Evolutionary conservation across 345 rosid species (phyloP).

Genomic region (Limnanthes douglasii): DNA sequence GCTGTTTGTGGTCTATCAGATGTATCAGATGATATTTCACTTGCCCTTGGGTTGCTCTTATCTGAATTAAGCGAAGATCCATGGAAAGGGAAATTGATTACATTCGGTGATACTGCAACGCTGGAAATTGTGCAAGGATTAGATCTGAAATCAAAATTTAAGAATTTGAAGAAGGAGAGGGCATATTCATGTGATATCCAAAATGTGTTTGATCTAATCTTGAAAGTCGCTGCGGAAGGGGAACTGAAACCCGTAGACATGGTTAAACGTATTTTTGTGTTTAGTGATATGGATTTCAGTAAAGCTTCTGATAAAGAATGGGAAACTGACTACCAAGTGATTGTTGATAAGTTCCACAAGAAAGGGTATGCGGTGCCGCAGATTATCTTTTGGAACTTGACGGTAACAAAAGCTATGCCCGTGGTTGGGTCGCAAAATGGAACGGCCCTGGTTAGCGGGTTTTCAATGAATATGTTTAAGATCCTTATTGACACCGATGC

Average conservation of each 20-base stretch:
- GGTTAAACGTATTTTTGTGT: conserved; percentile 47
- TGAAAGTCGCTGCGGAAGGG: conserved; percentile 26
- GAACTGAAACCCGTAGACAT: conserved; percentile 27
- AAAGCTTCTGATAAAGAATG: conserved; percentile 9
- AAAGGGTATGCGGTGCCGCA: conserved; percentile 32
- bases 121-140: conserved; percentile 23
- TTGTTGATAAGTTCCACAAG: conserved; percentile 24
- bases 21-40: conserved; percentile 26
- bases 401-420: conserved; percentile 15
- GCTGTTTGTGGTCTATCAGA: no score
- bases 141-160: conserved; percentile 15
- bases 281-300: conserved; percentile 57
- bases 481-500: conserved; percentile 23
- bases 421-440: conserved; percentile 14
- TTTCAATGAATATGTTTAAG: conserved; percentile 24
- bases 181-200: conserved; percentile 26
- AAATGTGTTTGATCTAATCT: conserved; percentile 35
- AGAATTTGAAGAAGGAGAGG: conserved; percentile 13
- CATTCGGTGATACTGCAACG: conserved; percentile 24
- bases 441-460: conserved; percentile 26
- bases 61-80: conserved; percentile 44
- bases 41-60: conserved; percentile 38
- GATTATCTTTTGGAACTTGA: conserved; percentile 25
- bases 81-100: conserved; percentile 49
- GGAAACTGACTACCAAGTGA: conserved; percentile 31